Base-by-base conservation (phyloP, 169 alveolate genomes). In the Cryptosporidium muris region DNA sequence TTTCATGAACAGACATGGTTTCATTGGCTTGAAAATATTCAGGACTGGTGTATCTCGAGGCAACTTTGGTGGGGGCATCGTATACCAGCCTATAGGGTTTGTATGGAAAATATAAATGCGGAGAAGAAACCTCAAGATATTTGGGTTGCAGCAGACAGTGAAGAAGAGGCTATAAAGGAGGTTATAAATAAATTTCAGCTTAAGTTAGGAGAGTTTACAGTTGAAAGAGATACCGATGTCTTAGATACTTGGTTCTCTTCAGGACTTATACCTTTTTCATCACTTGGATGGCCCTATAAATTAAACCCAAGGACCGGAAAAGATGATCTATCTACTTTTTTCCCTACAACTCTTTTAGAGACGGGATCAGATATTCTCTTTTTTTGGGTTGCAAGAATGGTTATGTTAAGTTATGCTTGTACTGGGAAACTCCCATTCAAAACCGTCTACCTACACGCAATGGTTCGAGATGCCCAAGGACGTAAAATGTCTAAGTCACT, bases 61-160 rank as follows among this genome's bases (percentile, higher is more conserved):
- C 99, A 98, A 91, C 95, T 98, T 52, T 98, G 99, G 99, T 98
- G 99, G 99, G 99, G 99, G 1, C 99, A 98, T 91, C 95, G 99
- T 80, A 97, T 97, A 67, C 99, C 99, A 1, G 99, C 99, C 4
- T 97, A 97, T 90, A 85, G 93, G 64, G 95, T 95, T 49, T 91
- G 91, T 14, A 56, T 52, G 65, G 54, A 60, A 40, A 25, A 66
- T 16, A 38, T 42, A 2, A 3, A 6, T 6, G 36, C n/a, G 2
- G 54, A 3, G 6, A 2, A 53, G 52, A 43, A 58, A 63, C 1
- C 82, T 62, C 91, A 93, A 65, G 97, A 95, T 63, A 92, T 92
- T 88, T 96, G 98, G 98, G 93, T 94, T 52, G 97, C 94, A 11
- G 96, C 96, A 0, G 91, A 95, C 65, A 82, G 81, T 58, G 91